A percentile compares a stretch with the other conserved stretches of the same genome.
Conservation (phyloP, 1,284 basidiomycete genomes). For the Porphyrellus sp. region DNA sequence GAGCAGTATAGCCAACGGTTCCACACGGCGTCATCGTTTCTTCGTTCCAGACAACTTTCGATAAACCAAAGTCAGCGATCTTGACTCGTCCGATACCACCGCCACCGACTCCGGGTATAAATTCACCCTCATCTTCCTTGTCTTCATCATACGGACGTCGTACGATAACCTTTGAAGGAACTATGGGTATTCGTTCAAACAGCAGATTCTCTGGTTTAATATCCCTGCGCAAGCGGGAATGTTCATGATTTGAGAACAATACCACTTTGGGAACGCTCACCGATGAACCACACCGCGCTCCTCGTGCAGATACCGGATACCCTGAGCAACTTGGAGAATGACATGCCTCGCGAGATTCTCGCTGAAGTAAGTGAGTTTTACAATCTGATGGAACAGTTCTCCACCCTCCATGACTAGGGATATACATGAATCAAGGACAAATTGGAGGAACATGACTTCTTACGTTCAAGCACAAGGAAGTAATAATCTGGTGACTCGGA, state of each 20-base stretch:
- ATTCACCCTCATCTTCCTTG: slow-evolving; percentile 98
- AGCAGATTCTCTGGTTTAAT: slow-evolving; percentile 99
- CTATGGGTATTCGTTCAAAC: slow-evolving; percentile 91
- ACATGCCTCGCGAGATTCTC: slow-evolving; percentile 94
- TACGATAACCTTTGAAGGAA: slow-evolving; percentile 78
- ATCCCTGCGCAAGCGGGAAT: slow-evolving; percentile 43
- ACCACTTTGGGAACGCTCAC: slow-evolving; percentile 13
- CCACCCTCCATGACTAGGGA: slow-evolving; percentile 89
- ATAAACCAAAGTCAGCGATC: slow-evolving; percentile 98
- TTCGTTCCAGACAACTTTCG: slow-evolving; percentile 98
- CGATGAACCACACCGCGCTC: slow-evolving; percentile 97
- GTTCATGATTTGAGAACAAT: neutral
- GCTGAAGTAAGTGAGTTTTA: slow-evolving; percentile 98
- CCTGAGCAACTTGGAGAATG: slow-evolving; percentile 95
- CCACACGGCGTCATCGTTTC: slow-evolving; percentile 99
- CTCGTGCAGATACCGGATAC: slow-evolving; percentile 95
- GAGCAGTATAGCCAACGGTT: slow-evolving; percentile 98
- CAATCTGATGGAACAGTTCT: slow-evolving; percentile 99
- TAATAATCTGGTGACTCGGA: slow-evolving; percentile 93
- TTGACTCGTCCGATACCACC: slow-evolving; percentile 98
- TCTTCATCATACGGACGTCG: slow-evolving; percentile 95
- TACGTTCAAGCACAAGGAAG: slow-evolving; percentile 91
- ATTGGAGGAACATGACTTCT: slow-evolving; percentile 30
- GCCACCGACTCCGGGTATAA: slow-evolving; percentile 86
- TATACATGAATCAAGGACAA: slow-evolving; percentile 10